Percentiles rank a stretch among this genome's conserved stretches.
Evolutionary conservation across 2,329 filamentous ascomycete genomes (phyloP).

Genomic region (Hymenoscyphus occultus): DNA sequence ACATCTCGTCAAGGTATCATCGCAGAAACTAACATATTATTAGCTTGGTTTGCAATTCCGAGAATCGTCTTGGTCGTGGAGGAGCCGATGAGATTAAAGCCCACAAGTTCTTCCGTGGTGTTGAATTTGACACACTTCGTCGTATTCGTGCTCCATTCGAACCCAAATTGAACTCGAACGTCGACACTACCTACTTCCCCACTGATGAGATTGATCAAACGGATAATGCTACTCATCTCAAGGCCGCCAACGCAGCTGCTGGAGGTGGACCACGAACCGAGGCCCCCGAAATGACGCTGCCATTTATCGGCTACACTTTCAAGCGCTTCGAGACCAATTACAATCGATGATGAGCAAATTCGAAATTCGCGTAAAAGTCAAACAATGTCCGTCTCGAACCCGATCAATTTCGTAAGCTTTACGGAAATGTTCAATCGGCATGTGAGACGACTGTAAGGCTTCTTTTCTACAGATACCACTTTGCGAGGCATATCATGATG

Average conservation of each 20-base stretch:
- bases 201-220: slow-evolving; percentile 98
- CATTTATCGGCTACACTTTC: slow-evolving; percentile 96
- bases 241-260: slow-evolving; percentile 64
- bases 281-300: slow-evolving; percentile 90
- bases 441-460: slow-evolving; percentile 9
- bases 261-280: slow-evolving; percentile 58
- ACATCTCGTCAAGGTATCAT: slow-evolving; percentile 4
- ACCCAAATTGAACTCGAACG: slow-evolving; percentile 85
- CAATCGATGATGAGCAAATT: slow-evolving; percentile 42
- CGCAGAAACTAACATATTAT: slow-evolving; percentile 30
- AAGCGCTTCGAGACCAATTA: slow-evolving; percentile 86
- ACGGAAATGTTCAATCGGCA: slow-evolving; percentile 10
- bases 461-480: slow-evolving; percentile 25
- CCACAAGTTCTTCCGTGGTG: slow-evolving; percentile 94
- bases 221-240: slow-evolving; percentile 83
- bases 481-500: slow-evolving; percentile 22
- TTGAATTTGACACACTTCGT: slow-evolving; percentile 90
- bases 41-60: slow-evolving; percentile 90
- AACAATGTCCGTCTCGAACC: neutral
- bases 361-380: neutral
- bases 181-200: slow-evolving; percentile 98
- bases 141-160: slow-evolving; percentile 95
- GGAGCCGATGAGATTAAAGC: slow-evolving; percentile 90
- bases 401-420: neutral
- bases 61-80: slow-evolving; percentile 83